These are phyloP conservation scores for Tylopilus plumbeoviolaceoides DNA, from an alignment of 768 basidiomycete species.

Conservation along the genomic window DNA sequence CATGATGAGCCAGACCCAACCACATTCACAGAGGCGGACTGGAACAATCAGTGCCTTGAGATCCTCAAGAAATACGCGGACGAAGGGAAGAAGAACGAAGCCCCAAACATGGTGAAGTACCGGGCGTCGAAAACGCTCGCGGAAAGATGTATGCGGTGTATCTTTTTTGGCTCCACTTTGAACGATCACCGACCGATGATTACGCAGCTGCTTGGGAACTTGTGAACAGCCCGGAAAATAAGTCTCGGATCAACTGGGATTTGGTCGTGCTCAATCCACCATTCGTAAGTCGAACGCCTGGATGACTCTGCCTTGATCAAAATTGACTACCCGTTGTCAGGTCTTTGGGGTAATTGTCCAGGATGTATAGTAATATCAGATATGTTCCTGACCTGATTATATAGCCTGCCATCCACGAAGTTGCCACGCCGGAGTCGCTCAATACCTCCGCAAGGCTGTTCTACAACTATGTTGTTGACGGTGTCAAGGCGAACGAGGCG, in stretches of 20 bases:
- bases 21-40: constrained; percentile 49
- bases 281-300: constrained; percentile 20
- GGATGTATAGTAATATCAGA: not conserved
- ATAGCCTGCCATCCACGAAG: constrained; percentile 43
- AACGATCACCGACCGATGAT: not conserved
- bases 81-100: constrained; percentile 41
- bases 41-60: constrained; percentile 49
- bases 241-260: constrained; percentile 35
- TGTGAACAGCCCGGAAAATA: constrained; percentile 27
- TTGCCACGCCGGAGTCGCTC: constrained; percentile 31
- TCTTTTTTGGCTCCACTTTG: not conserved
- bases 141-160: constrained; percentile 43
- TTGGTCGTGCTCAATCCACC: constrained; percentile 39
- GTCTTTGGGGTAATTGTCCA: constrained; percentile 27
- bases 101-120: constrained; percentile 41
- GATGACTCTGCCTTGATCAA: too few relatives aligned
- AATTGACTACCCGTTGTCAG: constrained; percentile 2
- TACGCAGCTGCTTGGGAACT: constrained; percentile 47
- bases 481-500: constrained; percentile 15
- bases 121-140: constrained; percentile 61
- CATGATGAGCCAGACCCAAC: constrained; percentile 19
- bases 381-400: not conserved
- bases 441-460: constrained; percentile 37
- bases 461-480: constrained; percentile 31
- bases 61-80: constrained; percentile 42